phyloP scores from a whole-genome alignment of 2,329 filamentous ascomycete genomes.

The Neobulgaria alba region DNA sequence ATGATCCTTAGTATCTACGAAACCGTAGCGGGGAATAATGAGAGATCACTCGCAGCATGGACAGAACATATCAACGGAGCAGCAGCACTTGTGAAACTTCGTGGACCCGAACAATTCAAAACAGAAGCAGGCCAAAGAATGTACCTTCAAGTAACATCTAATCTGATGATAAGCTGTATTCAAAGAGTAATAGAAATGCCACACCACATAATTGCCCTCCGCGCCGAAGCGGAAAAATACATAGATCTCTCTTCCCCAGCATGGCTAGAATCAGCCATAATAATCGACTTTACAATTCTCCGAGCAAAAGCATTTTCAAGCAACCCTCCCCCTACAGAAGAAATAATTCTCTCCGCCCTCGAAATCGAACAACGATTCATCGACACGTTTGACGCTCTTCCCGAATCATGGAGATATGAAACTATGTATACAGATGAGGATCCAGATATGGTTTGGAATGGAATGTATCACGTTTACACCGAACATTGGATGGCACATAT shows the following conservation, averaged over 20 bases:
- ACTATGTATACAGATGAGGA: constrained; percentile 18
- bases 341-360: constrained; percentile 15
- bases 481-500: constrained; percentile 23
- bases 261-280: constrained; percentile 35
- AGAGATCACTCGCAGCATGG: constrained; percentile 42
- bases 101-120: constrained; percentile 40
- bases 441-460: constrained; percentile 22
- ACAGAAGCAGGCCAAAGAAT: constrained; percentile 40
- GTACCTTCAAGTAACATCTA: constrained; percentile 46
- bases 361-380: constrained; percentile 19
- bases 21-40: constrained; percentile 40
- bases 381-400: constrained; percentile 8
- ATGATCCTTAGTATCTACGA: constrained; percentile 47
- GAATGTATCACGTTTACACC: constrained; percentile 22
- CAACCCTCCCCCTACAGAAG: constrained; percentile 28
- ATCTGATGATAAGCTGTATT: constrained; percentile 43
- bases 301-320: constrained; percentile 11
- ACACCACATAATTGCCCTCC: constrained; percentile 38
- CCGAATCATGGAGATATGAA: constrained; percentile 17
- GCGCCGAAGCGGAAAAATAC: constrained; percentile 35
- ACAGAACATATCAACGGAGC: constrained; percentile 46
- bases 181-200: constrained; percentile 43
- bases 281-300: constrained; percentile 26
- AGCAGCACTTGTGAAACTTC: constrained; percentile 40
- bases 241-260: constrained; percentile 32